Base-by-base conservation (phyloP, 2,329 filamentous ascomycete genomes). In the Myriosclerotinia scirpicola region DNA sequence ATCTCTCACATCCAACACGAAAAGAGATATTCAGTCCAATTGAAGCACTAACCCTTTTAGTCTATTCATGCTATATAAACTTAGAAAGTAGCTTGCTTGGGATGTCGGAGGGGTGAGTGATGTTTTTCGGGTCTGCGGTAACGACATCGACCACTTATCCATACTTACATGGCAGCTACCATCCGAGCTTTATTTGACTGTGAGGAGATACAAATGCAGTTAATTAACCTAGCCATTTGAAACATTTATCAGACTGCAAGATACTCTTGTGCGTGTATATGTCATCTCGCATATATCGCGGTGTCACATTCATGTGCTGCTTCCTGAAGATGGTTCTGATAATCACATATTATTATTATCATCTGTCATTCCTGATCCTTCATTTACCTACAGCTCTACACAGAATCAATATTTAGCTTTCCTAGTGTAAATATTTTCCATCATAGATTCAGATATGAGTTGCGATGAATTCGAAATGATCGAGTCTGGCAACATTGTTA, bases 381-480 rank as follows among this genome's bases (percentile, higher is more conserved):
- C 44, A 46, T 20, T 9, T 26, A 26, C 20, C n/a, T 8, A 9
- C 44, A 20, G 44, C 17, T 17, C 1, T 1, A n/a, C 20, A 20
- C 20, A 20, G 7, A 20, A n/a, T n/a, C 44, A 20, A 17, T 20
- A n/a, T 3, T 20, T 20, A 7, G 17, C 17, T n/a, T n/a, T 20
- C 6, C 5, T n/a, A 17, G 17, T n/a, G 9, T 8, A 46, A 1
- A 46, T 6, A 6, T 7, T 7, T 7, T 12, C n/a, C 17, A 63
- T 15, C 20, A 58, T 64, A 30, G 34, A 40, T 20, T 50, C 42
- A 2, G 53, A 58, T 34, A 22, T 22, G 34, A 46, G 17, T 15
- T 50, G 11, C 1, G 62, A 58, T 52, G 53, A 26, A 9, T 50
- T 64, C n/a, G 53, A 64, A 14, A 20, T 64, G 2, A 26, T 64